These are phyloP conservation scores for Dictyostelium discoideum DNA, from an alignment of 78 protist genomes.

Conservation along the genomic window DNA sequence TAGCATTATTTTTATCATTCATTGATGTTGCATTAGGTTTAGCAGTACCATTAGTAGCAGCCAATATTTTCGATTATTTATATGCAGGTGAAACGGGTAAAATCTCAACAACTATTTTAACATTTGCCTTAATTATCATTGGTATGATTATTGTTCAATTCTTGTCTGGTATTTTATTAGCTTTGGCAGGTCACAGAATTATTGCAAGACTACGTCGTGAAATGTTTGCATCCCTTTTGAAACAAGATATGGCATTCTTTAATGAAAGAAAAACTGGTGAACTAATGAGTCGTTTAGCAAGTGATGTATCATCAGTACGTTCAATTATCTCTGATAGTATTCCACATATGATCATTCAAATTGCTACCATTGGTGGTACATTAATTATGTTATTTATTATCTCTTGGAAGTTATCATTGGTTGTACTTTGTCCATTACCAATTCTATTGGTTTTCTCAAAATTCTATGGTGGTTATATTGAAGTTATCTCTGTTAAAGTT, in stretches of 20 bases:
- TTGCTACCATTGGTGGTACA: slow-evolving; percentile 38
- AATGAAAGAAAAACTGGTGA: slow-evolving; percentile 93
- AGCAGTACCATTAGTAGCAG: slow-evolving; percentile 51
- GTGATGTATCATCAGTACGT: slow-evolving; percentile 78
- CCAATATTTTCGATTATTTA: slow-evolving; percentile 45
- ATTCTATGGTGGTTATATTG: slow-evolving; percentile 65
- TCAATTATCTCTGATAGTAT: slow-evolving; percentile 56
- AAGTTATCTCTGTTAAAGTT: slow-evolving; percentile 35
- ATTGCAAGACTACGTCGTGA: slow-evolving; percentile 78
- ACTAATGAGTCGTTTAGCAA: slow-evolving; percentile 88
- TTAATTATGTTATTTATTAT: slow-evolving; percentile 59
- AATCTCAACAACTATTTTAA: slow-evolving; percentile 22
- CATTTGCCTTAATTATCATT: slow-evolving; percentile 62
- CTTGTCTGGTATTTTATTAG: slow-evolving; percentile 44
- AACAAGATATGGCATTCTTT: slow-evolving; percentile 91
- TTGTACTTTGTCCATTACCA: slow-evolving; percentile 59
- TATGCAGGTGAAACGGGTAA: slow-evolving; percentile 13
- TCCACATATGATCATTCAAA: slow-evolving; percentile 51
- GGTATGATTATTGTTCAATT: slow-evolving; percentile 71
- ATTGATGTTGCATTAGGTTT: slow-evolving; percentile 58
- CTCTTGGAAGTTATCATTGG: slow-evolving; percentile 68
- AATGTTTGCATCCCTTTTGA: slow-evolving; percentile 37
- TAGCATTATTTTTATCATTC: slow-evolving; percentile 36
- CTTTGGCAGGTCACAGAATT: slow-evolving; percentile 77
- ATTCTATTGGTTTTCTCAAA: slow-evolving; percentile 35